Evolutionary conservation across 2,329 filamentous ascomycete species (phyloP), one percentile per base, ranked within the genome.

Genomic region (Albifimbria verrucaria): DNA sequence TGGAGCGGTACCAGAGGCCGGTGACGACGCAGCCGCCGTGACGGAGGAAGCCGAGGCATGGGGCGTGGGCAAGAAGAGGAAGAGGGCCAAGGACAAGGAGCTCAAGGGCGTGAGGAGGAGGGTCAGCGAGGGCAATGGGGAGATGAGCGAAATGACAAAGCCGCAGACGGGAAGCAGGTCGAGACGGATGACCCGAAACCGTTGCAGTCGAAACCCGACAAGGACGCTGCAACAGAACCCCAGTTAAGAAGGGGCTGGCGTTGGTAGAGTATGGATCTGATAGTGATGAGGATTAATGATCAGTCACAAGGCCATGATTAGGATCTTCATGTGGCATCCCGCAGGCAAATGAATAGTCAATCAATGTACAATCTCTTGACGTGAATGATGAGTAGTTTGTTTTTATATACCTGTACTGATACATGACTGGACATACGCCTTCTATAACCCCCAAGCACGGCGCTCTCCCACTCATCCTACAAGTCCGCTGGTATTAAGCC

Each of bases 221-320:
- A 59, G 28, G 55, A 47, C 7, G 52, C 42, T 15, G 3, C 7
- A 21, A 23, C 42, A 7, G 20, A 6, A 21, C 4, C 22, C 22
- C 18, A 15, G 42, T 26, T 10, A 62, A 62, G 59, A 63, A 62
- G 58, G 45, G 55, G 7, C 36, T 75, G 45, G 74, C 73, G 0
- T 62, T 85, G 39, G 81, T 84, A 12, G 75, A 73, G 53, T 86
- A 85, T 57, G 81, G 76, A 5, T 85, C 81, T 1, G 81, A 83
- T 45, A 72, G 68, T 28, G 60, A 60, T 36, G 62, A 75, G 18
- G 77, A 79, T 43, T 76, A 79, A 65, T 63, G 58, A 55, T 50
- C 21, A 17, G 32, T 15, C 5, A n/a, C 15, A 17, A n/a, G 18
- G 5, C 32, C 5, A 39, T 5, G 18, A n/a, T 4, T 12, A 32